Evolutionary conservation across 2,329 filamentous ascomycete genomes (phyloP), one percentile per base, ranked within the genome.

Genomic region (Hymenoscyphus linearis): DNA sequence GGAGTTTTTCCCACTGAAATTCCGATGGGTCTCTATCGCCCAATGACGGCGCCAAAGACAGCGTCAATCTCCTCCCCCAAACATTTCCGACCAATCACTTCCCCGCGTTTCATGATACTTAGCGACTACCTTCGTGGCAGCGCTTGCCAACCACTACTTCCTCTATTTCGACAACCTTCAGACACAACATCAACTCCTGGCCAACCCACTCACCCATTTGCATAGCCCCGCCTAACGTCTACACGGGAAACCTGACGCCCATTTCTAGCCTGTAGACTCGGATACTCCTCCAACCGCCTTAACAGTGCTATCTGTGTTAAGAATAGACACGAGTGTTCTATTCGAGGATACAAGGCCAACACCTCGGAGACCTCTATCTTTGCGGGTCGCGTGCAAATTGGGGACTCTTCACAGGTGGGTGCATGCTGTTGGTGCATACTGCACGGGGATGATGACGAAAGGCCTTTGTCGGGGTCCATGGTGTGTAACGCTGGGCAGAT

Each of bases 271-370:
- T 65, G 62, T 68, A 52, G 58, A 62, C 58, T 18, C 53, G n/a
- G 52, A 55, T 54, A 54, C 66, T 60, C 63, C 65, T 64, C 60
- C 62, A 68, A 55, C 67, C 64, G 66, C 68, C 66, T 60, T 53
- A 55, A 58, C 52, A 22, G 31, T 40, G 14, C 9, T 31, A 53
- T 26, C 47, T 26, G 40, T 27, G 25, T 31, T 44, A 10, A 31
- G 12, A n/a, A 12, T 26, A 5, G n/a, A 36, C 16, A 14, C 16
- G 60, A 34, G 55, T 56, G 65, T 31, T 61, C 66, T 69, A 72
- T 72, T 71, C 70, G 68, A 66, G 67, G 68, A 63, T 63, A 68
- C 68, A 69, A 35, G 68, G 68, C 57, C 70, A 61, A 68, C 61
- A 61, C 64, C 59, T 57, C 31, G 58, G 60, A 59, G 65, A 65